Base-by-base conservation (phyloP, 2,329 filamentous ascomycete genomes). In the Penicillium sp. region DNA sequence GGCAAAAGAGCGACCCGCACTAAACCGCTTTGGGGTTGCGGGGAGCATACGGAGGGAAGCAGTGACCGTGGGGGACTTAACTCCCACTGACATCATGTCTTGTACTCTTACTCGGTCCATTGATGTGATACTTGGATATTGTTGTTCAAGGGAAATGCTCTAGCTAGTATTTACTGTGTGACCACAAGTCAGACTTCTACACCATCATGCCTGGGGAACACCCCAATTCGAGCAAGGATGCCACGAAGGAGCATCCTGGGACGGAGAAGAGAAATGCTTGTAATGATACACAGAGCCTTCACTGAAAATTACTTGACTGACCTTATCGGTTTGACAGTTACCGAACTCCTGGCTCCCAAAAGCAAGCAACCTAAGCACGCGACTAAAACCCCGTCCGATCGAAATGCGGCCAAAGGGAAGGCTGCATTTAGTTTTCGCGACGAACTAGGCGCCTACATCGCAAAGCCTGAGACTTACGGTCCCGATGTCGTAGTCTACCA, bases 361-460 rank as follows among this genome's bases (percentile, higher is more conserved):
- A 61, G 65, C 40, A 77, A 77, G 59, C 64, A 62, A 47, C 54
- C 55, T 39, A 61, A 65, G 53, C 54, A 61, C 31, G 42, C 52
- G 15, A 43, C 42, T 54, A 52, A 34, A 42, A 42, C 24, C 48
- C 52, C 49, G 37, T 57, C 59, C 53, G 49, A 49, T 48, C 52
- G 53, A 44, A 40, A 53, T 52, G 45, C 49, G 41, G 37, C 45
- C 6, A 46, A 57, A 39, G 53, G 52, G 31, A 64, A 50, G 40
- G 50, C 49, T 49, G 51, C 45, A 15, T 57, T 64, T 26, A 77
- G 76, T 63, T 72, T 71, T 15, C 76, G 82, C 48, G 76, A 84
- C 54, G 84, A 77, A 0, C 76, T 93, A 0, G 80, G 80, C 38
- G 71, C 75, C 19, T 93, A 93, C 68, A 83, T 85, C 43, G 60